phyloP scores from a whole-genome alignment of 495 filamentous ascomycete genomes.

The Penicillium desertorum region DNA sequence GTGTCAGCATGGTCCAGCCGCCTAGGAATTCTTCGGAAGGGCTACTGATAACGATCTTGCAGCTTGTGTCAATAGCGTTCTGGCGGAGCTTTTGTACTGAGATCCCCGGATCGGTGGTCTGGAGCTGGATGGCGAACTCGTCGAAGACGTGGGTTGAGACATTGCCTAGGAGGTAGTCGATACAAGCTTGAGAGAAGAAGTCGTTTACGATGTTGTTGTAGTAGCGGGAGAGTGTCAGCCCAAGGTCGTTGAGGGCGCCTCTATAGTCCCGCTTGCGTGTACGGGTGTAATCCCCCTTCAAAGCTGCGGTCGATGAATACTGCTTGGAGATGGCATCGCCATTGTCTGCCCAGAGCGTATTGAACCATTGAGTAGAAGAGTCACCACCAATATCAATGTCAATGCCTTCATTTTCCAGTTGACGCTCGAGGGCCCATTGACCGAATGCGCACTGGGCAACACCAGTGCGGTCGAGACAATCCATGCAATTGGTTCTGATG shows the following conservation, averaged over 20 bases:
- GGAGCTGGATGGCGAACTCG: conserved; percentile 88
- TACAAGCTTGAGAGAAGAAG: conserved; percentile 90
- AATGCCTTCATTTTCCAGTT: conserved; percentile 72
- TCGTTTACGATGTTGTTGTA: conserved; percentile 88
- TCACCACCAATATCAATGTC: conserved; percentile 66
- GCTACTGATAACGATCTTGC: conserved; percentile 81
- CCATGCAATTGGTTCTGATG: conserved; percentile 93
- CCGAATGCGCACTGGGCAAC: conserved; percentile 88
- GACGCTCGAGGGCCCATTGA: conserved; percentile 69
- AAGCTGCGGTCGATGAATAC: conserved; percentile 85
- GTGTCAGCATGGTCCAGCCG: conserved; percentile 78
- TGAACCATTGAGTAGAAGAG: conserved; percentile 83
- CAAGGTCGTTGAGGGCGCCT: conserved; percentile 92
- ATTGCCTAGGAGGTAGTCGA: conserved; percentile 92
- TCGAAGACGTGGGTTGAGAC: conserved; percentile 78
- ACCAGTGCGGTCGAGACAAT: conserved; percentile 91
- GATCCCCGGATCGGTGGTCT: conserved; percentile 81
- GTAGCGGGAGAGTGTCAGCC: conserved; percentile 70
- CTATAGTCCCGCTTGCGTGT: conserved; percentile 86
- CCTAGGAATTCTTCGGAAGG: conserved; percentile 77
- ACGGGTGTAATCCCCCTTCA: conserved; percentile 94
- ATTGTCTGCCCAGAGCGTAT: conserved; percentile 93
- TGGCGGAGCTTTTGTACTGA: conserved; percentile 79
- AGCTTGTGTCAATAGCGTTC: conserved; percentile 82
- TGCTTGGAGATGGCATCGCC: conserved; percentile 61